Evolutionary conservation across 1,284 basidiomycete species (phyloP).

Genomic region (Cryptococcus sp.): DNA sequence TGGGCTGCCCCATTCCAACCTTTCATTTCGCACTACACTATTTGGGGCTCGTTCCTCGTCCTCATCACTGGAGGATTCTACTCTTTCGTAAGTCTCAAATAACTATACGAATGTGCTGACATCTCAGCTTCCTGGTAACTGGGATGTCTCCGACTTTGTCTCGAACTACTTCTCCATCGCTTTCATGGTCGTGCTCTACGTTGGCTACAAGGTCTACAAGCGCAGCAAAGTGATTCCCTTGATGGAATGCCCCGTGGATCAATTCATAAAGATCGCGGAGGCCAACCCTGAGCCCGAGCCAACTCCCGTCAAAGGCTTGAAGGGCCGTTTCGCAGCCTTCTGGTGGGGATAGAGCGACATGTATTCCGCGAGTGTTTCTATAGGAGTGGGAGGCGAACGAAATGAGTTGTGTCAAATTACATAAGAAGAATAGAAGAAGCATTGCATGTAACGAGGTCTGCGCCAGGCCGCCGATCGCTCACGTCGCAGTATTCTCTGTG

Average conservation of each 20-base stretch:
- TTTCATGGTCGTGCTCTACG: constrained; percentile 29
- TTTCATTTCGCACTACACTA: constrained; percentile 14
- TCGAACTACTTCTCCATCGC: constrained; percentile 29
- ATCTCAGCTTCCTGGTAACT: constrained; percentile 13
- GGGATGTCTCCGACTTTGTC: constrained; percentile 26
- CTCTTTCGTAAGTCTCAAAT: constrained; percentile 27
- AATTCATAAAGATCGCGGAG: constrained; percentile 22
- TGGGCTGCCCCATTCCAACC: constrained; percentile 18
- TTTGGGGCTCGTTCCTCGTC: constrained; percentile 22
- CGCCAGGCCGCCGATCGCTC: too few relatives aligned
- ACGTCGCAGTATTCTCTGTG: too few relatives aligned
- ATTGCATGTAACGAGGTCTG: too few relatives aligned
- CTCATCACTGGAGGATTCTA: constrained; percentile 29
- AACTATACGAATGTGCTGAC: background rate
- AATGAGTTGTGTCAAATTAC: too few relatives aligned
- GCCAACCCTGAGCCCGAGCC: constrained; percentile 22
- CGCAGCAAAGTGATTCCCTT: constrained; percentile 23
- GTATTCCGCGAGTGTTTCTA: too few relatives aligned
- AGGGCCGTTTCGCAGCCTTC: constrained; percentile 20
- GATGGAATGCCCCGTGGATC: constrained; percentile 8
- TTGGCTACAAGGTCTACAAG: constrained; percentile 29
- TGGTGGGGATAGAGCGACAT: constrained; percentile 21
- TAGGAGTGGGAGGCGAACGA: too few relatives aligned
- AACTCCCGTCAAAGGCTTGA: constrained; percentile 9
- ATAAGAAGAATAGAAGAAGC: too few relatives aligned